phyloP scores from a whole-genome alignment of 805 yeast species.

The Saccharomycopsis malanga region DNA sequence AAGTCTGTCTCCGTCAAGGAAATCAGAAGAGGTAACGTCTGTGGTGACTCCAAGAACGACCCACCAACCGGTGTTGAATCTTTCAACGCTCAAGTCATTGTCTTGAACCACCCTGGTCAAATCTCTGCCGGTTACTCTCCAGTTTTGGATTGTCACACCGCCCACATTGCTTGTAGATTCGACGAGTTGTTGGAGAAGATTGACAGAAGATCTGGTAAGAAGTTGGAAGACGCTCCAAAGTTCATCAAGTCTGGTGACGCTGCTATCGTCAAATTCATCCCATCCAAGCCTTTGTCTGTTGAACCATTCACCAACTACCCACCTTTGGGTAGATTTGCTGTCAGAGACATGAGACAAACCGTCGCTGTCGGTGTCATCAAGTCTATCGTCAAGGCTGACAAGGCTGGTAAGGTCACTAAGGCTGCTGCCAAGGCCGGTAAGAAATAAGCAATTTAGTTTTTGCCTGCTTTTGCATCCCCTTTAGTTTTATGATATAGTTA shows the following conservation, averaged over 20 bases:
- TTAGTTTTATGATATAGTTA: constrained; percentile 6
- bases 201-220: constrained; percentile 92
- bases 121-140: constrained; percentile 87
- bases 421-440: constrained; percentile 71
- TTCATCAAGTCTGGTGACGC: constrained; percentile 95
- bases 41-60: constrained; percentile 86
- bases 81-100: constrained; percentile 80
- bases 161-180: constrained; percentile 88
- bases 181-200: constrained; percentile 73
- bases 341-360: constrained; percentile 99
- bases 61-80: constrained; percentile 76
- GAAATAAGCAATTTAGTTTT: constrained; percentile 16
- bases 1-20: constrained; percentile 87
- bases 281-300: constrained; percentile 89
- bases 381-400: constrained; percentile 79
- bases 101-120: constrained; percentile 91
- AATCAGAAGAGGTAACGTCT: constrained; percentile 87
- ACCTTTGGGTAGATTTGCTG: constrained; percentile 96
- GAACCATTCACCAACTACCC: constrained; percentile 93
- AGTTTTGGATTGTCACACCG: constrained; percentile 86
- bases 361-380: constrained; percentile 99
- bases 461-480: neutral
- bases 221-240: constrained; percentile 82
- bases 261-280: constrained; percentile 85
- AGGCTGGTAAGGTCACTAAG: constrained; percentile 92